Evolutionary conservation across 2,329 filamentous ascomycete genomes (phyloP), one percentile per base, ranked within the genome.

Genomic region (Camptophora hylomeconis): DNA sequence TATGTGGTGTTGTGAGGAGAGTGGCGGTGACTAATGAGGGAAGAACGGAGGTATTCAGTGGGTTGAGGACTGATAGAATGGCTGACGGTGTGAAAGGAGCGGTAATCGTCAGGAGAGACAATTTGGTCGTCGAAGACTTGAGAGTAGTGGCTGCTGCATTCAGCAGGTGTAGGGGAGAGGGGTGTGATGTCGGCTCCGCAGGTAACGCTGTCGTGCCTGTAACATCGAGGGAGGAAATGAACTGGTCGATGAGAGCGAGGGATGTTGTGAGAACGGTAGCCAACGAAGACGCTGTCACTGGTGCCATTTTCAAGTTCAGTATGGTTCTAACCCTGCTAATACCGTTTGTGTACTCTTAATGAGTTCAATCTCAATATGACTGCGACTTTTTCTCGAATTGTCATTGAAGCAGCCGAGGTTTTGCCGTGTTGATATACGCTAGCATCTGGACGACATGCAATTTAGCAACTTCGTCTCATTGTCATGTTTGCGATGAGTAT

Each of bases 91-190:
- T 89, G 42, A 92, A 92, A 1, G 87, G 86, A 11, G 81, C 69
- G 46, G 81, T 93, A 46, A 92, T 79, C 2, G 89, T 70, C 8
- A 95, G 68, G 1, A 94, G 74, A 0, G 81, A 87, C 15, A 94
- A 65, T 39, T 92, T 93, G 5, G 84, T 93, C 2, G 76, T 71
- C 49, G 94, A 83, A 0, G 84, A 81, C 49, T 72, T 75, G 35
- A 93, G 71, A 4, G 92, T 64, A 15, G 66, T 69, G 1, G 81
- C 70, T 0, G 80, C 69, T 45, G 86, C 77, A 44, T 70, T 68
- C 18, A 86, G 72, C 33, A 87, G 65, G 9, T 72, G 58, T 14
- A 93, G 66, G n/a, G 56, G 51, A 30, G 58, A 53, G 20, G 53
- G 51, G 4, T 34, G 23, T 13, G 36, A 21, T 19, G 27, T 26